phyloP scores from a whole-genome alignment of 2,329 filamentous ascomycete genomes.

The Colletotrichum karsti region DNA sequence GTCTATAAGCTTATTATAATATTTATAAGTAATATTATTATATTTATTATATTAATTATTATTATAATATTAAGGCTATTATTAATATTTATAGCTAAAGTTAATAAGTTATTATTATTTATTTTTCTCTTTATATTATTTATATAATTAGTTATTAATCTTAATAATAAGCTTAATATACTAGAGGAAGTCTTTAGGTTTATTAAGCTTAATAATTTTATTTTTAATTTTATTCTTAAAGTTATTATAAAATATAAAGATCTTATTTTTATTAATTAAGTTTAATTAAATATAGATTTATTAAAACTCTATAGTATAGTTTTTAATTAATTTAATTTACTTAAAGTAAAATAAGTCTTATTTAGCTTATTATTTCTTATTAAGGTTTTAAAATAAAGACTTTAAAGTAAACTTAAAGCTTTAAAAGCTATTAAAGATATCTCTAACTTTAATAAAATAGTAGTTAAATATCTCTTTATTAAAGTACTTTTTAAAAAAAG shows the following conservation, averaged over 20 bases:
- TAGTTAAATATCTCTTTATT: neutral
- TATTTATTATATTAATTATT: neutral
- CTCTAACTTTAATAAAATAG: neutral
- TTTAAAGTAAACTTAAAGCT: neutral
- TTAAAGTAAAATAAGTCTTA: neutral
- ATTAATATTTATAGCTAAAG: neutral
- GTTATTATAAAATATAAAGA: neutral
- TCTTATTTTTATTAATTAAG: neutral
- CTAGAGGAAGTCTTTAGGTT: no score
- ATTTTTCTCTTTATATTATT: neutral
- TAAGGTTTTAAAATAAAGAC: neutral
- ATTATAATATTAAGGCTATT: neutral
- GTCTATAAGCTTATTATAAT: no score
- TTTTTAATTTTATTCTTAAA: no score
- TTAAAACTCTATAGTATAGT: neutral
- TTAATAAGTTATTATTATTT: neutral
- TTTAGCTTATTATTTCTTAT: neutral
- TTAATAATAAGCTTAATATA: no score
- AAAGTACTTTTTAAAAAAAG: neutral
- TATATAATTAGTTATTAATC: neutral
- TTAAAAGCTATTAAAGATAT: neutral
- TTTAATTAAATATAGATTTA: neutral
- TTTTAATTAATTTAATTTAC: neutral
- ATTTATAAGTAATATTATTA: no score
- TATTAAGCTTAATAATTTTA: no score